A percentile compares a stretch with the other conserved stretches of the same genome.
Conservation (phyloP, 2,329 filamentous ascomycete species). For the Alternaria incomplexa region DNA sequence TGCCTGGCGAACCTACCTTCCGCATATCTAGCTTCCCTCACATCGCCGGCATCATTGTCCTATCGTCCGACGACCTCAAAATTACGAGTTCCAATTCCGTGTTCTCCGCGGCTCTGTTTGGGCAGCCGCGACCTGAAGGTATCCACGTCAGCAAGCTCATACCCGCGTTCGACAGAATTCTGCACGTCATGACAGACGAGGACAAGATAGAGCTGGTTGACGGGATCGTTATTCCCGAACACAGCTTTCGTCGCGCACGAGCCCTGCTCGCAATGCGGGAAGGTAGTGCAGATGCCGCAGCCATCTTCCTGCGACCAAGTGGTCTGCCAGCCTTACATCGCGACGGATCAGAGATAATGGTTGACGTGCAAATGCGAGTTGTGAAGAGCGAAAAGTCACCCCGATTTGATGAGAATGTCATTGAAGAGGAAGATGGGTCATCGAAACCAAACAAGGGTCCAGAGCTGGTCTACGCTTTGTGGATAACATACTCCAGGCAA, state of each 20-base stretch:
- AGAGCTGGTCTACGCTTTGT: conserved; percentile 91
- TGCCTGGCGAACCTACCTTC: conserved; percentile 72
- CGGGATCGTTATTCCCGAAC: conserved; percentile 95
- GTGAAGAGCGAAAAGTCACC: conserved; percentile 76
- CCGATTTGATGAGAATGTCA: conserved; percentile 63
- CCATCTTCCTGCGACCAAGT: conserved; percentile 81
- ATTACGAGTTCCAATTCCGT: conserved; percentile 95
- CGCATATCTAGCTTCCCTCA: conserved; percentile 94
- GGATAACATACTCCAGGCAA: conserved; percentile 96
- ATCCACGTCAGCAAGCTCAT: conserved; percentile 80
- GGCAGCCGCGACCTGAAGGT: conserved; percentile 82
- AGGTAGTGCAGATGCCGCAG: conserved; percentile 74
- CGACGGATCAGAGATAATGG: conserved; percentile 88
- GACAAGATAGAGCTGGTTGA: conserved; percentile 84
- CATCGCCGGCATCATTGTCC: conserved; percentile 94
- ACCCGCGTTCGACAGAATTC: conserved; percentile 83
- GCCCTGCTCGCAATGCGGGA: conserved; percentile 84
- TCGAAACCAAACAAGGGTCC: conserved; percentile 55
- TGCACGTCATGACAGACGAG: conserved; percentile 82
- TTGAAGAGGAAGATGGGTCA: conserved; percentile 62
- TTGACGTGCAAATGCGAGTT: conserved; percentile 95
- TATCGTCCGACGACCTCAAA: conserved; percentile 77
- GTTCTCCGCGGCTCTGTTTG: conserved; percentile 91
- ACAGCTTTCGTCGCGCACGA: conserved; percentile 89
- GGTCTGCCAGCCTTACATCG: conserved; percentile 86